Evolutionary conservation across 2,329 filamentous ascomycete species (phyloP), one percentile per base, ranked within the genome.

Genomic region (Penicillium sp.): DNA sequence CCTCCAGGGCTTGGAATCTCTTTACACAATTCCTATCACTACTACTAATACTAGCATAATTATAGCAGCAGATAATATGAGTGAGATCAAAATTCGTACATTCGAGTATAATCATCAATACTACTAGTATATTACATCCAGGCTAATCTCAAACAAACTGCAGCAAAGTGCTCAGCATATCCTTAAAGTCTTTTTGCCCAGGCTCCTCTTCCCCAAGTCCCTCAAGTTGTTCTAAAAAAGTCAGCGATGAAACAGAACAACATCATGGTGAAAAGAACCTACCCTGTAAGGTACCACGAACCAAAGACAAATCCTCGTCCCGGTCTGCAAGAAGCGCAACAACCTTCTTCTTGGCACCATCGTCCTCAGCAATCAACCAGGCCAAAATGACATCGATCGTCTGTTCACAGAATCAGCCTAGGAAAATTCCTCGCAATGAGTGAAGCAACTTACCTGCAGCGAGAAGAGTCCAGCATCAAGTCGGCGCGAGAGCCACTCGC

Each of bases 351-450:
- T 80, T 84, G 1, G 90, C 89, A 0, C 90, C 91, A 27, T 79
- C 80, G 64, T 99, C 94, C 73, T 99, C 94, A 0, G 92, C 94
- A 7, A 91, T 81, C 26, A 97, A 79, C 94, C 94, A 99, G 10
- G 92, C 90, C 24, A 99, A 73, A 24, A 94, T 84, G 0, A 91
- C 82, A 75, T 97, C 93, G 39, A 94, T 83, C 3, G 61, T 62
- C 60, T 63, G 9, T 2, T 12, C 2, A 2, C 84, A 88, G 75
- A 73, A 58, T 41, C n/a, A 48, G 48, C 8, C 12, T 24, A 9
- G 18, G 8, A 8, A 20, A 36, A 36, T n/a, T 13, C 8, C 8
- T 48, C 12, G n/a, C n/a, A n/a, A 24, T 13, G 17, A 26, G 15
- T 12, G 18, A 32, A 20, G 13, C 21, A 15, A 56, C 60, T 26